Conservation (phyloP, 208 protist species). For the Leishmania tarentolae region DNA sequence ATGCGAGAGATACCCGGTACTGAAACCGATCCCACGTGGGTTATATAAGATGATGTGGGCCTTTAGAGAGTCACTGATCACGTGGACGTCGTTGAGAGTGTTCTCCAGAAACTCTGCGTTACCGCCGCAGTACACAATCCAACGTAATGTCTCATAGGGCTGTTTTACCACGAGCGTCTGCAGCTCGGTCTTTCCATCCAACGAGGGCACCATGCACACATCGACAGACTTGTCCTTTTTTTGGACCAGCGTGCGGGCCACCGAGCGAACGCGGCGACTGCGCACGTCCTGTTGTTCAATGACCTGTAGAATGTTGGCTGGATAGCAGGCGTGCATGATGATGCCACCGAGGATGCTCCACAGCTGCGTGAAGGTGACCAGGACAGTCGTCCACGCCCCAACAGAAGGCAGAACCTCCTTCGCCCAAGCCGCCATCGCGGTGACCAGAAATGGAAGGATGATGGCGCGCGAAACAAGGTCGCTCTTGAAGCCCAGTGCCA, state of each 20-base stretch:
- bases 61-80: slow-evolving; percentile 40
- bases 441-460: slow-evolving; percentile 27
- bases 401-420: slow-evolving; percentile 20
- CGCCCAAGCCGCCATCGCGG: slow-evolving; percentile 13
- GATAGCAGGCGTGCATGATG: slow-evolving; percentile 63
- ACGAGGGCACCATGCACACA: slow-evolving; percentile 21
- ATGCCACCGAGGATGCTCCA: slow-evolving; percentile 48
- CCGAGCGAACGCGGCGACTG: slow-evolving; percentile 25
- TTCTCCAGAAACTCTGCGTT: slow-evolving; percentile 84
- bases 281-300: slow-evolving; percentile 42
- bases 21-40: slow-evolving; percentile 71
- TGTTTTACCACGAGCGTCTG: slow-evolving; percentile 53
- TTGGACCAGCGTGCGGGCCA: slow-evolving; percentile 14
- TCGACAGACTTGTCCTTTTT: slow-evolving; percentile 32
- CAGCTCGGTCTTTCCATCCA: slow-evolving; percentile 35
- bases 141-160: slow-evolving; percentile 39
- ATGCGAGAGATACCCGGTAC: slow-evolving; percentile 54
- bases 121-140: slow-evolving; percentile 82
- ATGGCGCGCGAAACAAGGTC: slow-evolving; percentile 19
- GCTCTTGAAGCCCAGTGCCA: slow-evolving; percentile 23
- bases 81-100: slow-evolving; percentile 33
- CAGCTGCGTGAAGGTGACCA: slow-evolving; percentile 38
- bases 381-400: neutral
- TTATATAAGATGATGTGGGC: slow-evolving; percentile 84
- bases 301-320: slow-evolving; percentile 50